phyloP scores from a whole-genome alignment of 495 filamentous ascomycete species.

The Penicillium daleae region DNA sequence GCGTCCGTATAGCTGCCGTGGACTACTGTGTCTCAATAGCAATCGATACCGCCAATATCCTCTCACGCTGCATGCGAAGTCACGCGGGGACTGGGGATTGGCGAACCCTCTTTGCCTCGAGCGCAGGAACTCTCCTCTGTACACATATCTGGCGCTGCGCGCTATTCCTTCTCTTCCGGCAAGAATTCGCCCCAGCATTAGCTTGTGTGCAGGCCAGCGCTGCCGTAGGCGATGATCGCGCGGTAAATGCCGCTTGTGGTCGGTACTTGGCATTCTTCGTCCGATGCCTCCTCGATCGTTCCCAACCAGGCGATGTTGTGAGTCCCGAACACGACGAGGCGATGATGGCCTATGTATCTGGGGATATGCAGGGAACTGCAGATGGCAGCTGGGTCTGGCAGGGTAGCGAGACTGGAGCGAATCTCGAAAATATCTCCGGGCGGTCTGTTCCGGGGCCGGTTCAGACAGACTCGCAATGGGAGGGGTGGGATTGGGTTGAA shows the following conservation, averaged over 20 bases:
- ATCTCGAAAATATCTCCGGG: constrained; percentile 37
- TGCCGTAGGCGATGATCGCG: constrained; percentile 67
- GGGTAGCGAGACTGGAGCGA: constrained; percentile 59
- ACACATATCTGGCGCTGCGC: constrained; percentile 90
- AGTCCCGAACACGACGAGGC: constrained; percentile 82
- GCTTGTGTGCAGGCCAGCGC: constrained; percentile 72
- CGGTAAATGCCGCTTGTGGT: constrained; percentile 78
- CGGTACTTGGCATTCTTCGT: constrained; percentile 86
- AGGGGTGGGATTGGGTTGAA: constrained; percentile 59
- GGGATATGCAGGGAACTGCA: constrained; percentile 82
- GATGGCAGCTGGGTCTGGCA: constrained; percentile 89
- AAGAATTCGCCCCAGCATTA: constrained; percentile 71
- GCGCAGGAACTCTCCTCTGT: constrained; percentile 69
- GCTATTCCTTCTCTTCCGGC: constrained; percentile 75
- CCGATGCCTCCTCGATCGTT: constrained; percentile 59
- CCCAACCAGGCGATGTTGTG: constrained; percentile 54
- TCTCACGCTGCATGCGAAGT: constrained; percentile 63
- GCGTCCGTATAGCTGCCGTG: constrained; percentile 69
- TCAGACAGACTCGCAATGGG: constrained; percentile 43
- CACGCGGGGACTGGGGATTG: constrained; percentile 45
- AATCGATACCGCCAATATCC: constrained; percentile 74
- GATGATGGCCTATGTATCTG: constrained; percentile 84
- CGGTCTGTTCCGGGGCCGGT: constrained; percentile 11
- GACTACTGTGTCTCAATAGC: constrained; percentile 76
- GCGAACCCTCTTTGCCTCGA: constrained; percentile 54